phyloP scores from a whole-genome alignment of 495 filamentous ascomycete species.

The Penicillium crystallinum region DNA sequence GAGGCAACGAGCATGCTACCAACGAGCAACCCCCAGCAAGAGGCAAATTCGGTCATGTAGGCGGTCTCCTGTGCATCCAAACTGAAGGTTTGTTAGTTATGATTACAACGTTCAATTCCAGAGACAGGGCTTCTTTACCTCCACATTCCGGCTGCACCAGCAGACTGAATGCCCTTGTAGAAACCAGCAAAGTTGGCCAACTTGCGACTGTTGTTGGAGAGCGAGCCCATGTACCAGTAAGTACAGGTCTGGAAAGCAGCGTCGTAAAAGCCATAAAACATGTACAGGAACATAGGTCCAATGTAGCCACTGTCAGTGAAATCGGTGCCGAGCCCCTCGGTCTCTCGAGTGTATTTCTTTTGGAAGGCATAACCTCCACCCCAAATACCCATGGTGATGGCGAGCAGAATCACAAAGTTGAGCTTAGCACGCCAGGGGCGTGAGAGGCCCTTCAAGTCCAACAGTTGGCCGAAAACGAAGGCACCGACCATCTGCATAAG shows the following conservation, averaged over 20 bases:
- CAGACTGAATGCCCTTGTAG: conserved; percentile 96
- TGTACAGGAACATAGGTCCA: conserved; percentile 85
- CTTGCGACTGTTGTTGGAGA: conserved; percentile 87
- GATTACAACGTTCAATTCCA: background rate
- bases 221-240: conserved; percentile 92
- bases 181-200: conserved; percentile 91
- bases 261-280: conserved; percentile 91
- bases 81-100: conserved; percentile 16
- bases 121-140: conserved; percentile 33
- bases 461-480: conserved; percentile 65
- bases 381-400: conserved; percentile 79
- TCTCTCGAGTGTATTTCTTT: conserved; percentile 54
- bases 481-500: conserved; percentile 82
- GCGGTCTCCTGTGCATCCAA: conserved; percentile 60
- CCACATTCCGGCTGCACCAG: conserved; percentile 87
- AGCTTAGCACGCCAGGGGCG: conserved; percentile 71
- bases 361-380: conserved; percentile 83
- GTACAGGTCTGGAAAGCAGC: conserved; percentile 80
- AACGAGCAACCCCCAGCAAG: conserved; percentile 68
- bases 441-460: conserved; percentile 60
- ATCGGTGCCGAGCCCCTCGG: conserved; percentile 48
- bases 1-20: conserved; percentile 68
- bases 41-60: conserved; percentile 60
- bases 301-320: conserved; percentile 63
- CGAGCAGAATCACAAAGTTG: conserved; percentile 59